These are phyloP conservation scores for Talaromyces wortmannii DNA, from an alignment of 495 filamentous ascomycete species.

Conservation along the genomic window DNA sequence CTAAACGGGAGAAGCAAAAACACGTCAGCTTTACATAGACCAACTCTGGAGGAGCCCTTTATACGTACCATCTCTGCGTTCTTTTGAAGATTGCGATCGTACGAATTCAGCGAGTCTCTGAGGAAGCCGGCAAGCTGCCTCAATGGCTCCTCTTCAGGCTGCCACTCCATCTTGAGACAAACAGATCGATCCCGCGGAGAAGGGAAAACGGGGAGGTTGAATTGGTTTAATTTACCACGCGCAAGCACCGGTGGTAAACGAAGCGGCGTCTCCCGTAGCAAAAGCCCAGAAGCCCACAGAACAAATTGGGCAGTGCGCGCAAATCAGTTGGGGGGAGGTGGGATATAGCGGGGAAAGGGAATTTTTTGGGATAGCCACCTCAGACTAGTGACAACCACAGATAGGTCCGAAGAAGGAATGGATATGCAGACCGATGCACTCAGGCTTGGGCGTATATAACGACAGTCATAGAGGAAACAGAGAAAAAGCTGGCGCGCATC, in stretches of 20 bases:
- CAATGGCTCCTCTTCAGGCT: slow-evolving; percentile 81
- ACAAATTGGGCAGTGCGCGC: too few species aligned
- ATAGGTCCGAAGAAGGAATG: background rate
- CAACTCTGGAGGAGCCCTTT: background rate
- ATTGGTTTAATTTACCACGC: background rate
- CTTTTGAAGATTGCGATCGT: slow-evolving; percentile 70
- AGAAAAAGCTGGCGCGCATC: too few species aligned
- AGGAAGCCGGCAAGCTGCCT: slow-evolving; percentile 83
- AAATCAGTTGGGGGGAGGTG: background rate
- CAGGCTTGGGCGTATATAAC: background rate
- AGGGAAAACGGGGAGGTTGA: background rate
- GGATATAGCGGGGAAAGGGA: background rate
- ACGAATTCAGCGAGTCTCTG: slow-evolving; percentile 82
- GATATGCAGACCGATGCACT: background rate
- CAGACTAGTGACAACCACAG: background rate
- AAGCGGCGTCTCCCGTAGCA: background rate
- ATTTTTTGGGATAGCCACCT: background rate
- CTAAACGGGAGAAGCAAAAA: slow-evolving; percentile 34
- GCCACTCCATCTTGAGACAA: slow-evolving; percentile 70
- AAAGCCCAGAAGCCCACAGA: too few species aligned
- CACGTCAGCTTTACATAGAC: background rate
- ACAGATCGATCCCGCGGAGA: background rate
- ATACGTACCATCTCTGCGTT: slow-evolving; percentile 54
- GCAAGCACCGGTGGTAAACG: background rate
- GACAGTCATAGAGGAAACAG: background rate